Evolutionary conservation across 2,329 filamentous ascomycete genomes (phyloP).

Genomic region (Cadophora sp.): DNA sequence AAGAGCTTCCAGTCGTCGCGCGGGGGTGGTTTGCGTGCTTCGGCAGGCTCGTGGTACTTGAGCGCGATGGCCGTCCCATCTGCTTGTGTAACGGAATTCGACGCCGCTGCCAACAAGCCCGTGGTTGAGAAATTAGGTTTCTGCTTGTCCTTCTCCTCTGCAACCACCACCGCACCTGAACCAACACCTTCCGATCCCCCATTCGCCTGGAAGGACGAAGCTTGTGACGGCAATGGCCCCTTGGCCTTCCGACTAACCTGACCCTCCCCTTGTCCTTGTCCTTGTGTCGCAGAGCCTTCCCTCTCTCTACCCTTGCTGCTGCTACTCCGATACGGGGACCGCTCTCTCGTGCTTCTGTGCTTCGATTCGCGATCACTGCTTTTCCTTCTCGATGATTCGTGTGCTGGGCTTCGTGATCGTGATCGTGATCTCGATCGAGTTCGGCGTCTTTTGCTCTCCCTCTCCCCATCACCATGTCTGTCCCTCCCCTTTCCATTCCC

Average conservation of each 20-base stretch:
- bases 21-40: conserved; percentile 85
- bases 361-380: conserved; percentile 36
- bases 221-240: conserved; percentile 66
- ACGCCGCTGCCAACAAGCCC: conserved; percentile 84
- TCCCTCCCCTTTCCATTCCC: conserved; percentile 20
- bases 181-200: conserved; percentile 47
- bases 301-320: conserved; percentile 31
- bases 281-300: conserved; percentile 36
- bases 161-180: conserved; percentile 32
- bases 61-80: conserved; percentile 79
- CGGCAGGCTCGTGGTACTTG: conserved; percentile 95
- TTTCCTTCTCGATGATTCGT: conserved; percentile 32
- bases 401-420: conserved; percentile 42
- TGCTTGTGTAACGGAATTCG: conserved; percentile 76
- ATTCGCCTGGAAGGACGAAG: conserved; percentile 63
- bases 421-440: conserved; percentile 35
- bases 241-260: conserved; percentile 38
- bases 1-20: conserved; percentile 88
- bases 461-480: conserved; percentile 21
- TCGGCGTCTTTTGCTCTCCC: conserved; percentile 34
- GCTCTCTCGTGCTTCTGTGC: conserved; percentile 37
- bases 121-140: conserved; percentile 86
- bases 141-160: conserved; percentile 68
- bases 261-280: conserved; percentile 21
- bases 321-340: conserved; percentile 37